Evolutionary conservation across 2,329 filamentous ascomycete species (phyloP).

Genomic region (Fulvia fulva): DNA sequence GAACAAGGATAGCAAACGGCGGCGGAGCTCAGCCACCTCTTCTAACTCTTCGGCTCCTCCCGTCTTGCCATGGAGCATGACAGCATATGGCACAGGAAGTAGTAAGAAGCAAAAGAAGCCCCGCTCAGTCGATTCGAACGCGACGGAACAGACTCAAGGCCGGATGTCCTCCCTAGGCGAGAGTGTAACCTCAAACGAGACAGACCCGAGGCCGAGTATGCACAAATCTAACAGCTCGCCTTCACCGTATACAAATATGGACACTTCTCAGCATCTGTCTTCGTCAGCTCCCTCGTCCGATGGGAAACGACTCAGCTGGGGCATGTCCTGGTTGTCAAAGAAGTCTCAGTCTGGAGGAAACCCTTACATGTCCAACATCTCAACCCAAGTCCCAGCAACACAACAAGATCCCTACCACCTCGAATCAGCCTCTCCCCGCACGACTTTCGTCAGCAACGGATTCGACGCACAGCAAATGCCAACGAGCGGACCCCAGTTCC

Average conservation of each 20-base stretch:
- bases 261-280: background rate
- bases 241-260: background rate
- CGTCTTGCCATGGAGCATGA: background rate
- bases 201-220: background rate
- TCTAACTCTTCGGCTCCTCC: background rate
- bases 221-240: background rate
- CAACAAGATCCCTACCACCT: background rate
- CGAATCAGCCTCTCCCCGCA: background rate
- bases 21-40: background rate
- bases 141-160: background rate
- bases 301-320: background rate
- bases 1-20: too few relatives aligned
- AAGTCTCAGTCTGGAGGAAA: background rate
- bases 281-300: background rate
- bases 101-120: slow-evolving; percentile 2
- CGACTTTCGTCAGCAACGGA: background rate
- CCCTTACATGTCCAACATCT: background rate
- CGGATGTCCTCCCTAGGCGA: background rate
- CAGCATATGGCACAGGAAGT: background rate
- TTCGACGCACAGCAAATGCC: background rate
- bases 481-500: background rate
- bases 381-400: background rate
- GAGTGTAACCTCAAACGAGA: background rate
- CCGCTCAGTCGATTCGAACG: background rate
- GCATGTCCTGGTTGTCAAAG: background rate